Percentiles rank a stretch among this genome's conserved stretches.
Conservation (phyloP, 345 rosid species). For the Excoecaria agallocha region DNA sequence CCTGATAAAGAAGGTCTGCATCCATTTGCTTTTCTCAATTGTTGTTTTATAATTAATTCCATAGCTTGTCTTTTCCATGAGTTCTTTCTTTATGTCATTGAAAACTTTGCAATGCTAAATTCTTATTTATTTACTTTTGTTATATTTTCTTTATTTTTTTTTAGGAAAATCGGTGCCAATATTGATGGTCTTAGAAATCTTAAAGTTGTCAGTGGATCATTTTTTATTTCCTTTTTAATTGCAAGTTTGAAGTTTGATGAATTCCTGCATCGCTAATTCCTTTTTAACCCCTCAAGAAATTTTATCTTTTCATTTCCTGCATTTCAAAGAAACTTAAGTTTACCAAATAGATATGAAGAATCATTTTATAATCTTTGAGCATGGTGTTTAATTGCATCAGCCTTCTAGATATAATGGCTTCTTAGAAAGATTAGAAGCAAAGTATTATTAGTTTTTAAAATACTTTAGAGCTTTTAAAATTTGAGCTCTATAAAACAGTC, state of each 20-base stretch:
- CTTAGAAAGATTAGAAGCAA: background rate
- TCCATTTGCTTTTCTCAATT: conserved; percentile 1
- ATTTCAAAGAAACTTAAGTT: background rate
- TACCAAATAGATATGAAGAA: background rate
- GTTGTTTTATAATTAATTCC: background rate
- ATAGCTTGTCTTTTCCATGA: background rate
- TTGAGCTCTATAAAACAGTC: background rate
- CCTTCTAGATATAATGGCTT: background rate
- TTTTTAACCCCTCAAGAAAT: no score
- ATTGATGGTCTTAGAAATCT: background rate
- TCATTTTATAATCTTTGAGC: background rate
- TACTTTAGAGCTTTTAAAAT: background rate
- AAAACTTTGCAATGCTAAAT: background rate
- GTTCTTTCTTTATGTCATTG: background rate
- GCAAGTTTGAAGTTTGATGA: background rate
- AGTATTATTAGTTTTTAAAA: background rate
- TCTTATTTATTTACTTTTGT: background rate
- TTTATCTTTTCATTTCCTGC: background rate
- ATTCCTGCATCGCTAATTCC: background rate
- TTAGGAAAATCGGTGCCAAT: background rate
- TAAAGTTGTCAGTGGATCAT: background rate
- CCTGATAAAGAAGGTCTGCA: conserved; percentile 57
- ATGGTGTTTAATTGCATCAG: background rate
- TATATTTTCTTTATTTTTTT: background rate
- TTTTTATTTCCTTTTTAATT: background rate